Base-by-base conservation (phyloP, 495 filamentous ascomycete genomes). In the Platismatia glauca region DNA sequence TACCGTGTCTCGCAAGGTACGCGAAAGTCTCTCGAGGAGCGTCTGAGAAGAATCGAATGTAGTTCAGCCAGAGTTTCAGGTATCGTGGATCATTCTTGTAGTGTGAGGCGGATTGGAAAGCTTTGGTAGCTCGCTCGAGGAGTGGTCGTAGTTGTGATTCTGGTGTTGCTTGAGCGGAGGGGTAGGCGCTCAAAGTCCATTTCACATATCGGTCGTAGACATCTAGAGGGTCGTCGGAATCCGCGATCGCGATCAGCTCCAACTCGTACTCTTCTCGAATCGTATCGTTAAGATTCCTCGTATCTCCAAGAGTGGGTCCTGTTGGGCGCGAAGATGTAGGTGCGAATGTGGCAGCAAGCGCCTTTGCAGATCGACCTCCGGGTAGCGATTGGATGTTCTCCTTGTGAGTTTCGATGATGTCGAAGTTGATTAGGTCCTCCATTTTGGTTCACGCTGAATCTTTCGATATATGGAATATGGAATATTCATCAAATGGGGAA, bases 81-180 rank as follows among this genome's bases (percentile, higher is more conserved):
- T 97, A 98, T 41, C 94, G 81, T 5, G 91, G 89, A 71, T 98
- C 94, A 69, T 97, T 97, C 70, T 87, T 90, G 80, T 98, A 97
- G 71, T 95, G 89, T 46, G 83, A 68, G 4, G 86, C 86, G 34
- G 81, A 81, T n/a, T 95, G 82, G 69, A 97, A 97, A 0, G 88
- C 76, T 69, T 90, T 91, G 12, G 94, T 97, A 15, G 91, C 93
- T 58, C 92, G 87, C 71, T 98, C 94, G 34, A 98, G 84, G 3
- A 97, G 75, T 6, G 86, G 86, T n/a, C 94, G 82, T 4, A 98
- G 86, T 61, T 90, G 87, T 12, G 91, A 96, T 70, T 94, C 84
- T 1, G 88, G 78, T n/a, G 91, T 94, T 43, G 90, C 90, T 74
- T 96, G 91, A 16, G 92, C 89, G 4, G 93, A 91, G 0, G 94